Evolutionary conservation across 2,329 filamentous ascomycete species (phyloP), one percentile per base, ranked within the genome.

Genomic region (Trichoderma pleuroti): DNA sequence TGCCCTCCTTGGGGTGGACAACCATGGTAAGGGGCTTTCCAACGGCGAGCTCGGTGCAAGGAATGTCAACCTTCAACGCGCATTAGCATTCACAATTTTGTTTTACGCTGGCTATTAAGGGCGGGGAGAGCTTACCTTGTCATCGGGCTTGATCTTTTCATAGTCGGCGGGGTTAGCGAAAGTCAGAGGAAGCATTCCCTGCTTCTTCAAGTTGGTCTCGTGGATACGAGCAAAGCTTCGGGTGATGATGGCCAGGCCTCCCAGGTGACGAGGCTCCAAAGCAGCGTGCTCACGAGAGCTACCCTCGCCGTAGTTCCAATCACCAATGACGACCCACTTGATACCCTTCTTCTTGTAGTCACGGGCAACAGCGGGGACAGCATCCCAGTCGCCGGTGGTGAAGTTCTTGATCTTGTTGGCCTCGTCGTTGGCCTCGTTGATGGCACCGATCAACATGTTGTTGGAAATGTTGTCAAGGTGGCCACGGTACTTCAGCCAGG

Each of bases 131-230:
- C 80, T 76, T 79, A 86, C 90, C 85, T 91, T 94, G 87, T 97
- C 96, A 73, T 96, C 91, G 75, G 94, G 92, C 81, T 92, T 90
- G 83, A 99, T 94, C 89, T 93, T 97, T 83, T 99, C 96, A 84
- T 99, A 99, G 84, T 99, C 96, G 81, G 92, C 95, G 70, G 95
- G 95, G 81, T 98, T 91, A 71, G 90, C 84, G 86, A 99, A 99
- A 78, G 94, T 98, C 75, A 99, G 89, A 79, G 96, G 96, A 85
- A 99, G 92, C 95, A 99, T 98, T 85, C 96, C 96, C 90, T 99
- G 96, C 92, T 99, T 99, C 93, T 99, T 99, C 87, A 99, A 86
- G 90, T 99, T 99, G 87, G 96, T 99, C 89, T 99, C 96, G 89
- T 99, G 96, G 81, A 99, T 99, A 92, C 96, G 96, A 79, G 96